Conservation (phyloP, 768 basidiomycete genomes). For the Coprinopsis cinerea region DNA sequence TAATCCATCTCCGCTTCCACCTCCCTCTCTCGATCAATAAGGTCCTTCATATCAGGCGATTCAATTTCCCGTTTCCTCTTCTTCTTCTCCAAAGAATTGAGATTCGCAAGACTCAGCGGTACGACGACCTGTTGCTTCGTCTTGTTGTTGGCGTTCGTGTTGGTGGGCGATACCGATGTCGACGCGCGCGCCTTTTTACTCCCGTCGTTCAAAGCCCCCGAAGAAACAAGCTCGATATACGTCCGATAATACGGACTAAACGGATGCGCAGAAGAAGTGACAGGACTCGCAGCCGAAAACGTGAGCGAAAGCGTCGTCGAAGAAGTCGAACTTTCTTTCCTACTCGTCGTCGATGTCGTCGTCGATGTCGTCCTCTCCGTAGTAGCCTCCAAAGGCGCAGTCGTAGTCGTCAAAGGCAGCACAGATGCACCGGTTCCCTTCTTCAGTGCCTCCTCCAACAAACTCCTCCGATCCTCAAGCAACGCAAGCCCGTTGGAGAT, state of each 20-base stretch:
- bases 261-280: neutral
- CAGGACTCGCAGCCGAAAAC: neutral
- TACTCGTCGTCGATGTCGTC: neutral
- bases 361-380: neutral
- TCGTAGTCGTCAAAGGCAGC: neutral
- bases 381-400: too few relatives aligned
- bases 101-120: too few relatives aligned
- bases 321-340: too few relatives aligned
- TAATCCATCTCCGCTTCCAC: neutral
- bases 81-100: too few relatives aligned
- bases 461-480: neutral
- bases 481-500: slow-evolving; percentile 1
- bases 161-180: neutral
- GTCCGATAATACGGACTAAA: neutral
- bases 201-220: neutral
- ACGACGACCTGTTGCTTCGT: too few relatives aligned
- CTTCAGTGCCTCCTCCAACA: neutral
- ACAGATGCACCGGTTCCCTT: neutral
- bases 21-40: neutral
- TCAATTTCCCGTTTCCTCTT: too few relatives aligned
- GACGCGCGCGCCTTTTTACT: neutral
- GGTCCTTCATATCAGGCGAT: neutral
- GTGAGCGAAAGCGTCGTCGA: neutral
- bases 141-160: neutral
- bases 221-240: neutral